Evolutionary conservation across 2,329 filamentous ascomycete genomes (phyloP).

Genomic region (Verticillium alfalfae): DNA sequence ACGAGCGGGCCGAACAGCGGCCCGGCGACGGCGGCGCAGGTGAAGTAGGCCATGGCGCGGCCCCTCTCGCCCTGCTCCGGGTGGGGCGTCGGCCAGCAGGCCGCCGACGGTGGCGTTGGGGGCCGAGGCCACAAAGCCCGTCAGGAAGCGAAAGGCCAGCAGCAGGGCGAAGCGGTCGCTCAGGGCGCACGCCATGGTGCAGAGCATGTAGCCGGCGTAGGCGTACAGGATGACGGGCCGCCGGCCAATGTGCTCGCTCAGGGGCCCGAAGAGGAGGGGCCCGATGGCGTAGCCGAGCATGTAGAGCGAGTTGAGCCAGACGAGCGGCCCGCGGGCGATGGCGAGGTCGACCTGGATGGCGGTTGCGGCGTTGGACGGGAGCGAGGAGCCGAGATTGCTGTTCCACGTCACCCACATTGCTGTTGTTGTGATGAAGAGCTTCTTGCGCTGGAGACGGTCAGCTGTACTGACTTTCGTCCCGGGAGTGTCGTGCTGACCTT

Average conservation of each 20-base stretch:
- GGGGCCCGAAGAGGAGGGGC: slow-evolving; percentile 57
- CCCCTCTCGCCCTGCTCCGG: slow-evolving; percentile 49
- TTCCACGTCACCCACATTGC: slow-evolving; percentile 47
- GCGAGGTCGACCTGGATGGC: slow-evolving; percentile 53
- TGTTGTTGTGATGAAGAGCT: neutral
- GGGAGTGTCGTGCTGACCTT: neutral
- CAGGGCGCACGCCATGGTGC: slow-evolving; percentile 51
- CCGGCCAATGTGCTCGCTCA: slow-evolving; percentile 61
- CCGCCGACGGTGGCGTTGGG: slow-evolving; percentile 59
- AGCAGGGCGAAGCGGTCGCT: slow-evolving; percentile 46
- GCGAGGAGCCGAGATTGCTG: slow-evolving; percentile 58
- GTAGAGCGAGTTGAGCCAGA: slow-evolving; percentile 58
- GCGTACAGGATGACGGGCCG: slow-evolving; percentile 37
- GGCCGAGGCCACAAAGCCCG: slow-evolving; percentile 48
- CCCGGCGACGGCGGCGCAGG: slow-evolving; percentile 61
- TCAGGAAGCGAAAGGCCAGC: slow-evolving; percentile 49
- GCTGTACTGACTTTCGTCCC: neutral
- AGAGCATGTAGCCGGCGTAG: slow-evolving; percentile 42
- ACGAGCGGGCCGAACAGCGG: slow-evolving; percentile 62
- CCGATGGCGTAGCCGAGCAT: slow-evolving; percentile 59
- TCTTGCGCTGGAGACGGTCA: neutral
- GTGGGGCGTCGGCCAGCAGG: slow-evolving; percentile 61
- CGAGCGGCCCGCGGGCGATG: slow-evolving; percentile 38
- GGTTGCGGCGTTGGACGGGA: slow-evolving; percentile 58
- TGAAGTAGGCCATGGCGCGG: slow-evolving; percentile 57